Evolutionary conservation across 164 flowering plant genomes (phyloP).

Genomic region (Magnolia changhungtana): DNA sequence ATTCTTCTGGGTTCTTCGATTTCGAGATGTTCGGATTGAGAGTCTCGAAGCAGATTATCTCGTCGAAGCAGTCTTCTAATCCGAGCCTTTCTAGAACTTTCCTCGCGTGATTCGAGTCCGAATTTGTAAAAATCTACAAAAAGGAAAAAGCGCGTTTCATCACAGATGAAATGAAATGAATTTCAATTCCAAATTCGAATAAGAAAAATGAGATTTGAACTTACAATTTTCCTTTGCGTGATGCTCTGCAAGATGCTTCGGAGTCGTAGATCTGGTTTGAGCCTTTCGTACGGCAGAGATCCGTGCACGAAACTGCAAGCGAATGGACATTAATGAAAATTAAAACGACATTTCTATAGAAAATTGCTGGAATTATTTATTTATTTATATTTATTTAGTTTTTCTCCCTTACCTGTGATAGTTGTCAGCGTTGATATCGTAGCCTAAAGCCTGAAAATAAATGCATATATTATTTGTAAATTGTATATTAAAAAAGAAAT

Average conservation of each 20-base stretch:
- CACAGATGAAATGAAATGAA: background rate
- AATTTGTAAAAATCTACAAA: conserved; percentile 65
- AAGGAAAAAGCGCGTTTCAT: background rate
- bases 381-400: background rate
- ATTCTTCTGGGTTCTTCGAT: conserved; percentile 51
- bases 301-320: conserved; percentile 83
- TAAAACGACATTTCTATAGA: no score
- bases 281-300: conserved; percentile 69
- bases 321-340: background rate
- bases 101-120: conserved; percentile 65
- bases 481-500: background rate
- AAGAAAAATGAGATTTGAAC: background rate
- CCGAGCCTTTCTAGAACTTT: conserved; percentile 60
- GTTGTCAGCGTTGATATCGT: conserved; percentile 31
- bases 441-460: conserved; percentile 24
- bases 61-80: conserved; percentile 70
- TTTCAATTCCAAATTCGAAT: background rate
- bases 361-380: no score
- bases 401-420: conserved; percentile 28
- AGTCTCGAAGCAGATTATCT: conserved; percentile 85
- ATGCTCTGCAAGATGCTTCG: conserved; percentile 59
- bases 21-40: conserved; percentile 66
- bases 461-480: conserved; percentile 1
- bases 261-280: conserved; percentile 60
- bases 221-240: conserved; percentile 66